A percentile compares a stretch with the other conserved stretches of the same genome.
Conservation (phyloP, 352 stramenopile genomes). For the Phytophthora brassicae region DNA sequence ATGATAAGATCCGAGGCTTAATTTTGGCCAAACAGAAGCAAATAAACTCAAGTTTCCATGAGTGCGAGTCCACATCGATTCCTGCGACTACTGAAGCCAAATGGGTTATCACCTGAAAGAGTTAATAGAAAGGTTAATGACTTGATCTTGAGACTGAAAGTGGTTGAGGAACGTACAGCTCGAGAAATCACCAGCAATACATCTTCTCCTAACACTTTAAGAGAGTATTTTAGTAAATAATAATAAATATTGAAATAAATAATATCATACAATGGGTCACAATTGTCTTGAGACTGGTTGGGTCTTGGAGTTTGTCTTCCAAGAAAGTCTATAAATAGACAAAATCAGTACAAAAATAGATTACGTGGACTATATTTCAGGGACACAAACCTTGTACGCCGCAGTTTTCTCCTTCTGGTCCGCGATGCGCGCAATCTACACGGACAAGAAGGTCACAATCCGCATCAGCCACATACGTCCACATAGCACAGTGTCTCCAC, state of each 20-base stretch:
- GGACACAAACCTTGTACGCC: constrained; percentile 64
- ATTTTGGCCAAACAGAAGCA: constrained; percentile 71
- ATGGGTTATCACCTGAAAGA: constrained; percentile 64
- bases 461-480: neutral
- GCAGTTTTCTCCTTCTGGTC: constrained; percentile 81
- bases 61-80: constrained; percentile 63
- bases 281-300: constrained; percentile 53
- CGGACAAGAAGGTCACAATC: neutral
- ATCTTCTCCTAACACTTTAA: constrained; percentile 72
- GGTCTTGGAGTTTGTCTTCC: constrained; percentile 48
- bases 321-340: constrained; percentile 42
- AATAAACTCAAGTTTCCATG: constrained; percentile 82
- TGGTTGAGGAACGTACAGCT: constrained; percentile 35
- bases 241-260: constrained; percentile 5
- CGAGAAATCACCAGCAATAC: constrained; percentile 79
- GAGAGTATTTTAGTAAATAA: neutral
- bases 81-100: constrained; percentile 52
- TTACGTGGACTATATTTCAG: too few relatives aligned
- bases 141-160: neutral
- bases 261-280: constrained; percentile 56
- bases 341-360: neutral
- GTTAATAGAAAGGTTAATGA: neutral
- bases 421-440: constrained; percentile 60
- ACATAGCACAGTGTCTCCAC: neutral
- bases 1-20: constrained; percentile 82